Evolutionary conservation across 139 green algal genomes (phyloP), one percentile per base, ranked within the genome.

Genomic region (Dunaliella primolecta): DNA sequence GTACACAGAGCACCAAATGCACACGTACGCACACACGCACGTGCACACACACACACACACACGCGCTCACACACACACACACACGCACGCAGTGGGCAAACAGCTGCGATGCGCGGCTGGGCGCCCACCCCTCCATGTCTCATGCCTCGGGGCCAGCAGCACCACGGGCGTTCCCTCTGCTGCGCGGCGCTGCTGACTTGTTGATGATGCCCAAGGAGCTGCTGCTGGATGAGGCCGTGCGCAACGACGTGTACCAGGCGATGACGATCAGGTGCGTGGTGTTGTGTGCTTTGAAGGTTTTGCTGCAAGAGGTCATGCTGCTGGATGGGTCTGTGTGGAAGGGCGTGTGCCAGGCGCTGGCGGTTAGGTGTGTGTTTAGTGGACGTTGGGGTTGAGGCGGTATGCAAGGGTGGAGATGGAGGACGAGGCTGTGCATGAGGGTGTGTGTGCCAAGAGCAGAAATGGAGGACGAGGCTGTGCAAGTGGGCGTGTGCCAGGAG

Each of bases 131-230:
- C 36, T 33, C 15, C 36, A 34, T 31, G 21, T 35, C 21, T 33
- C n/a, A n/a, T n/a, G 36, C 78, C 33, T 29, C 25, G 35, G 23
- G 15, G n/a, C 25, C 36, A 31, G 38, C 1, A 34, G 2, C 2
- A 74, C 86, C 85, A n/a, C 74, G 82, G 3, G 86, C 95, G 71
- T 97, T 97, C 89, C 93, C 93, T 32, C 88, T 93, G 80, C 87
- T 97, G 86, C 90, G 92, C 1, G 90, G 88, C 29, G 91, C 92
- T 0, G 93, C 92, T 1, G 93, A 98, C 85, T 88, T 98, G 91
- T 88, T 98, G 75, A 96, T 97, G 92, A 95, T 97, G 91, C 94
- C 94, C 76, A 98, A 97, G 89, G 84, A 85, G 30, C 71, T 88
- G 84, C 86, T 92, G 85, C 87, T 95, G 81, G 90, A 92, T 30